Evolutionary conservation across 139 green algal species (phyloP).

Genomic region (Cymbomonas tetramitiformis): DNA sequence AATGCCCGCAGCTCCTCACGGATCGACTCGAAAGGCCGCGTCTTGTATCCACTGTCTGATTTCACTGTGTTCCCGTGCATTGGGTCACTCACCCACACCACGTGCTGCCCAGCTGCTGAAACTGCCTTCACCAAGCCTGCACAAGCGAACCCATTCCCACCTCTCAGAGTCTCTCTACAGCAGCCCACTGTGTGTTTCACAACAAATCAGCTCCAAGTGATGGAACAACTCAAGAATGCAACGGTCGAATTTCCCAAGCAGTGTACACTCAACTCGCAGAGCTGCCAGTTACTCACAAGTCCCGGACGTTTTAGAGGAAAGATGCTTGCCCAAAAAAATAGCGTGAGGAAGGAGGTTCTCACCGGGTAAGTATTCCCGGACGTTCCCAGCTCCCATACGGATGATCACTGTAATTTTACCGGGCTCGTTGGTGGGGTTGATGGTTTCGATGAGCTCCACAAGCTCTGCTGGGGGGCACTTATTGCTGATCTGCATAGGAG

Average conservation of each 20-base stretch:
- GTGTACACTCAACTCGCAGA: no score
- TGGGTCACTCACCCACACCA: conserved; percentile 92
- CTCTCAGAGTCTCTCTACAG: no score
- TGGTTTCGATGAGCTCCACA: conserved; percentile 63
- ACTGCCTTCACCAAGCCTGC: conserved; percentile 32
- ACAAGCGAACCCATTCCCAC: no score
- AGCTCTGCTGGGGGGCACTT: conserved; percentile 84
- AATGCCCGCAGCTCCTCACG: conserved; percentile 59
- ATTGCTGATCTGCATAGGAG: conserved; percentile 74
- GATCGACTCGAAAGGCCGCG: conserved; percentile 81
- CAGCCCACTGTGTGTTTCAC: no score
- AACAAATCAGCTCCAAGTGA: no score
- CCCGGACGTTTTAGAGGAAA: no score
- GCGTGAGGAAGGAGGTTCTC: no score
- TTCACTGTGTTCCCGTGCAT: conserved; percentile 99
- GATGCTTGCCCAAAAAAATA: no score
- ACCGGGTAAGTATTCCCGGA: conserved; percentile 45
- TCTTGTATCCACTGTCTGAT: conserved; percentile 77
- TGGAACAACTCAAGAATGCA: no score
- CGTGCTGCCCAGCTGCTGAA: conserved; percentile 36
- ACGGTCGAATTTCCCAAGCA: no score
- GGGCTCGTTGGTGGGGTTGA: conserved; percentile 90
- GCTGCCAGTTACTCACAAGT: no score
- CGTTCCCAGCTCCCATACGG: conserved; percentile 84
- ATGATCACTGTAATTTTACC: conserved; percentile 83